Conservation (phyloP, 805 yeast genomes). For the Metschnikowia vanudenii region DNA sequence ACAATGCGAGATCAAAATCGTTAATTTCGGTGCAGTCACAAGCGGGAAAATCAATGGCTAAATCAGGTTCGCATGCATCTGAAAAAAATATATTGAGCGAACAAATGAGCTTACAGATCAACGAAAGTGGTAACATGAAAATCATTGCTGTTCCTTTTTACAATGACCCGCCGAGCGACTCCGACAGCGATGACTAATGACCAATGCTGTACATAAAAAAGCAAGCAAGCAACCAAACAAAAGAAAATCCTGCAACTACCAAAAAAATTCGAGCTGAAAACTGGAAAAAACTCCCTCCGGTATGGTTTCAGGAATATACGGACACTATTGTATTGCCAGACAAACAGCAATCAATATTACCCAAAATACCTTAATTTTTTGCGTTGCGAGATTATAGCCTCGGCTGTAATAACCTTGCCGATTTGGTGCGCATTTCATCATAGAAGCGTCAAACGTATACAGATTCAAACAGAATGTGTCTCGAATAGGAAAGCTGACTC, state of each 20-base stretch:
- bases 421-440: constrained; percentile 6
- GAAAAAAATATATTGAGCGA: constrained; percentile 14
- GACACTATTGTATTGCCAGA: not conserved
- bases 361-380: constrained; percentile 1
- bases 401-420: constrained; percentile 7
- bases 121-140: constrained; percentile 20
- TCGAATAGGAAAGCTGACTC: constrained; percentile 8
- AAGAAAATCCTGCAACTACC: too few relatives aligned
- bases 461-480: constrained; percentile 8
- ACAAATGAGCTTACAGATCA: constrained; percentile 12
- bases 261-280: too few relatives aligned
- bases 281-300: too few relatives aligned
- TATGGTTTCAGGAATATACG: too few relatives aligned
- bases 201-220: not conserved
- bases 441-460: constrained; percentile 4
- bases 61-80: constrained; percentile 12
- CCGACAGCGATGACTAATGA: constrained; percentile 21
- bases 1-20: constrained; percentile 8
- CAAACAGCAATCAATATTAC: not conserved
- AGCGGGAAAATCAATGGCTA: constrained; percentile 1
- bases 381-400: constrained; percentile 1
- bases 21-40: constrained; percentile 1
- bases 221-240: not conserved
- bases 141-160: constrained; percentile 40
- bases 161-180: constrained; percentile 38